Conservation (phyloP, 108 stramenopile species). For the Stephanodiscus minutulus region DNA sequence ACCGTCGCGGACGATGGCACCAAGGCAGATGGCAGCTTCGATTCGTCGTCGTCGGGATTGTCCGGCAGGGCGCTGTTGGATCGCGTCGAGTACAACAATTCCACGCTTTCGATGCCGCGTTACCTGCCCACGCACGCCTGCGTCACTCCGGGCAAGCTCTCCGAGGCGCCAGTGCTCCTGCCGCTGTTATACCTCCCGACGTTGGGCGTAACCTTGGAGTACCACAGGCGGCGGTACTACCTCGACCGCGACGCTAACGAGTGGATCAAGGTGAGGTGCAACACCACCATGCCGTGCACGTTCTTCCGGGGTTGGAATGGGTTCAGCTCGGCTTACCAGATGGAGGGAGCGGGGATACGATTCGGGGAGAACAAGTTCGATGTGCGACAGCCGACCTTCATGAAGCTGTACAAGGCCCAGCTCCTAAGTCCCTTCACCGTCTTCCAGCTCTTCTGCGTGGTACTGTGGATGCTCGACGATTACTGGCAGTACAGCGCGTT, state of each 20-base stretch:
- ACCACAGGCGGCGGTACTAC: conserved; percentile 89
- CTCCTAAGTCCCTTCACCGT: conserved; percentile 91
- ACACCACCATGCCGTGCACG: conserved; percentile 68
- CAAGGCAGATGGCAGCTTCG: conserved; percentile 21
- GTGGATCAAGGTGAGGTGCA: conserved; percentile 91
- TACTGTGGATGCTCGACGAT: conserved; percentile 95
- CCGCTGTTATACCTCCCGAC: conserved; percentile 72
- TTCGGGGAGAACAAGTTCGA: conserved; percentile 91
- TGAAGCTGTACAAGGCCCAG: conserved; percentile 93
- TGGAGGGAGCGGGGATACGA: conserved; percentile 74
- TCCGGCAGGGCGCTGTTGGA: conserved; percentile 29
- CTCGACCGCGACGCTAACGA: conserved; percentile 28
- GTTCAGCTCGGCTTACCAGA: conserved; percentile 57
- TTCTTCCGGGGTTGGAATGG: conserved; percentile 83
- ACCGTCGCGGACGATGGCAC: conserved; percentile 2
- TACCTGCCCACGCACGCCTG: conserved; percentile 78
- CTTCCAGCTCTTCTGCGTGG: conserved; percentile 91
- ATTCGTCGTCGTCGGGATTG: conserved; percentile 24
- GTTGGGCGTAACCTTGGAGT: conserved; percentile 89
- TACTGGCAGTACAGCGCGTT: conserved; percentile 94
- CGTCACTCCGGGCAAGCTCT: conserved; percentile 65
- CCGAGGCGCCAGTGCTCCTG: conserved; percentile 65
- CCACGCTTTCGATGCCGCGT: conserved; percentile 36
- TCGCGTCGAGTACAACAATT: conserved; percentile 44
- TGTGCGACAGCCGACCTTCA: conserved; percentile 86